A percentile compares a stretch with the other conserved stretches of the same genome.
phyloP scores from a whole-genome alignment of 2,329 filamentous ascomycete genomes.

The Xylariaceae sp. region DNA sequence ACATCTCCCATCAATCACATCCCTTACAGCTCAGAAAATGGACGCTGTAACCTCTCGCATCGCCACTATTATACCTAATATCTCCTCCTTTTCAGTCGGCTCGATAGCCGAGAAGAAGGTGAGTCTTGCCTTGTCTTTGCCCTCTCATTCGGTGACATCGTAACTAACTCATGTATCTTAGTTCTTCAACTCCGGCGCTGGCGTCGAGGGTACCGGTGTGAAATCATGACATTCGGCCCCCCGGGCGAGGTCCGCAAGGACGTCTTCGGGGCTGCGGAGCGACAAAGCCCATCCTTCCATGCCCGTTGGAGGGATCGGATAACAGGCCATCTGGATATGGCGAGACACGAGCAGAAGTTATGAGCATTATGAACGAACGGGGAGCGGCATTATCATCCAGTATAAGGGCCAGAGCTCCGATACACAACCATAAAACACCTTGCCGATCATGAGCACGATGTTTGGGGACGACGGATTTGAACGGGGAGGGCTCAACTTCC shows the following conservation, averaged over 20 bases:
- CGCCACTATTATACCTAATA: conserved; percentile 19
- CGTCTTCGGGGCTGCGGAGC: conserved; percentile 16
- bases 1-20: conserved; percentile 2
- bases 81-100: conserved; percentile 17
- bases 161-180: background rate
- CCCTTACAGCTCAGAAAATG: conserved; percentile 17
- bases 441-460: conserved; percentile 12
- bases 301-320: conserved; percentile 14
- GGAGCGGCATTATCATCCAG: conserved; percentile 1
- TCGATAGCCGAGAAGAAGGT: conserved; percentile 20
- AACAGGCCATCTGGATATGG: conserved; percentile 1
- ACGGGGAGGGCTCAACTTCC: conserved; percentile 14
- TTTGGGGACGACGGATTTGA: conserved; percentile 10
- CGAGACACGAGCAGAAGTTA: conserved; percentile 9
- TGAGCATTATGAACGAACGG: conserved; percentile 9
- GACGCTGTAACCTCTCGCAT: conserved; percentile 19
- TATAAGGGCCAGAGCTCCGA: too few relatives aligned
- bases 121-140: background rate
- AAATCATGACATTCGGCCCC: conserved; percentile 16
- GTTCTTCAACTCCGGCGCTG: conserved; percentile 14
- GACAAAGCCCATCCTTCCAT: conserved; percentile 16
- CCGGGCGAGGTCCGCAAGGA: conserved; percentile 2
- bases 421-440: background rate
- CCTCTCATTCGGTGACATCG: background rate
- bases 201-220: conserved; percentile 3